Percentiles rank a stretch among this genome's conserved stretches.
phyloP scores from a whole-genome alignment of 805 yeast species.

The Schwanniomyces polymorphus region DNA sequence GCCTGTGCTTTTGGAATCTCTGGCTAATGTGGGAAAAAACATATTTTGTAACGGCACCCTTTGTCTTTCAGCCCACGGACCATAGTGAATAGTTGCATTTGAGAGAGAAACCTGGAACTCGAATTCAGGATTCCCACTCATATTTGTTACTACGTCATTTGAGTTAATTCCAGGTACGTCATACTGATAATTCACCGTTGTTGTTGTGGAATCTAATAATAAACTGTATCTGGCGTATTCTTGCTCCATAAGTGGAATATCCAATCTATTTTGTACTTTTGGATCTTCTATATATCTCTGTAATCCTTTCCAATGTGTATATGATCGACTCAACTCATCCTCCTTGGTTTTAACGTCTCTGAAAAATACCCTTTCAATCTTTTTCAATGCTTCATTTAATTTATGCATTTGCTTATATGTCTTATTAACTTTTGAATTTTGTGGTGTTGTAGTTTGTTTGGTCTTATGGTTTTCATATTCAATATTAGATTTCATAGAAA shows the following conservation, averaged over 20 bases:
- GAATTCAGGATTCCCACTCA: slow-evolving; percentile 25
- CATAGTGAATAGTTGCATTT: slow-evolving; percentile 73
- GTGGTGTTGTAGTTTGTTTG: not conserved
- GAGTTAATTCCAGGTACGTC: slow-evolving; percentile 63
- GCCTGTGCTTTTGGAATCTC: slow-evolving; percentile 47
- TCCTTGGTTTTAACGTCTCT: slow-evolving; percentile 3
- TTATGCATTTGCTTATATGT: slow-evolving; percentile 22
- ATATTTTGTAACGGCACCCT: slow-evolving; percentile 60
- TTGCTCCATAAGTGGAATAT: slow-evolving; percentile 40
- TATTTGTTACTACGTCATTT: slow-evolving; percentile 9
- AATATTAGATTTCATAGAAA: slow-evolving; percentile 70
- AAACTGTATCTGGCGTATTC: slow-evolving; percentile 85
- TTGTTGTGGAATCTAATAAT: slow-evolving; percentile 58
- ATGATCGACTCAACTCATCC: slow-evolving; percentile 4
- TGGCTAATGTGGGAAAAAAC: slow-evolving; percentile 66
- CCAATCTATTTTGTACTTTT: slow-evolving; percentile 13
- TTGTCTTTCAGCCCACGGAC: slow-evolving; percentile 96
- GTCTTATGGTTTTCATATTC: slow-evolving; percentile 41
- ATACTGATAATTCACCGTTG: slow-evolving; percentile 59
- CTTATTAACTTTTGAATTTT: slow-evolving; percentile 4
- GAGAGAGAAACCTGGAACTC: slow-evolving; percentile 62
- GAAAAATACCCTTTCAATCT: slow-evolving; percentile 4
- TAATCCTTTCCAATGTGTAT: slow-evolving; percentile 71
- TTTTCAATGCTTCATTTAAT: slow-evolving; percentile 17
- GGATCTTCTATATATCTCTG: slow-evolving; percentile 53